Base-by-base conservation (phyloP, 768 basidiomycete species). In the Russula virescens region DNA sequence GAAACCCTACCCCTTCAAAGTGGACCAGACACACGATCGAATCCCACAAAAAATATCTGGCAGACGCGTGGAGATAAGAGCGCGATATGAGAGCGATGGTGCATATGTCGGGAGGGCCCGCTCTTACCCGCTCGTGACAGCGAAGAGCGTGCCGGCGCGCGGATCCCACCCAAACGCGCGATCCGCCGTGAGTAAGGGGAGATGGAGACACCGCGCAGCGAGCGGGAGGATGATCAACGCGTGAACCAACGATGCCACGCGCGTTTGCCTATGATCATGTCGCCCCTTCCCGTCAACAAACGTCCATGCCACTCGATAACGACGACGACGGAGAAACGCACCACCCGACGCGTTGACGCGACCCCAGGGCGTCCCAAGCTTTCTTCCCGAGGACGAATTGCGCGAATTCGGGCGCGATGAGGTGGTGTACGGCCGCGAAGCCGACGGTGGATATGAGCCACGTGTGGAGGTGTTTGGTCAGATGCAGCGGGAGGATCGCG, bases 1-100 rank as follows among this genome's bases (percentile, higher is more conserved):
- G 83, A 66, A 93, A 93, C 9, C 89, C 91, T 5, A 84, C 54
- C 60, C 89, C 86, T 53, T 80, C 78, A 68, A 81, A 88, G 72
- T 91, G 85, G 55, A 87, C 57, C 25, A 86, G 73, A 8, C 85
- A 82, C 72, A 92, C 89, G 28, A 90, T 61, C 0, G 80, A 79
- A 69, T 96, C 93, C 93, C 93, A 96, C 21, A 94, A 66, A 72
- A 96, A 94, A 70, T 87, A 88, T 6, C 86, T 88, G 68, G 3
- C 23, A 49, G 21, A n/a, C 43, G 34, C 55, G 13, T 21, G 50
- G 26, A 38, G 25, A n/a, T n/a, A n/a, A n/a, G n/a, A n/a, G n/a
- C n/a, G n/a, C n/a, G 28, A 8, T 43, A 16, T 19, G 18, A 43
- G 42, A 43, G 13, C 42, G 18, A 19, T 19, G 3, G 11, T 11